Evolutionary conservation across 441 rosid genomes (phyloP).

Genomic region (Mallotus repandus): DNA sequence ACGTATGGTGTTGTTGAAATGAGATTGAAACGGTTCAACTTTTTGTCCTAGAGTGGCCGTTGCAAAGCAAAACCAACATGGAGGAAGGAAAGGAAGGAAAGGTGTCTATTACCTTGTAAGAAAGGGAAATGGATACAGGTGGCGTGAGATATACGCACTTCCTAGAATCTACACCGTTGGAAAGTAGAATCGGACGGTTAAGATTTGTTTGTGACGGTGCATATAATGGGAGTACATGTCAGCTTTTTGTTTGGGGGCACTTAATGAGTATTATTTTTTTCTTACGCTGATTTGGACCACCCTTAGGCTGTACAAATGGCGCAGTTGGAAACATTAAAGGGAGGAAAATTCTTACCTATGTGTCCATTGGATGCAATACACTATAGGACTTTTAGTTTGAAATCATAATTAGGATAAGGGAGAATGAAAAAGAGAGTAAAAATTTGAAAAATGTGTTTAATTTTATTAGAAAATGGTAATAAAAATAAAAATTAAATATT

Average conservation of each 20-base stretch:
- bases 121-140: neutral
- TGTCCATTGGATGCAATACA: no score
- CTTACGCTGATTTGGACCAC: constrained; percentile 2
- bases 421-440: no score
- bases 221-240: constrained; percentile 8
- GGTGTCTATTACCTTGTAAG: neutral
- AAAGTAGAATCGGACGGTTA: constrained; percentile 9
- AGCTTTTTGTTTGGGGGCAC: constrained; percentile 9
- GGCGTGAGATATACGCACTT: constrained; percentile 24
- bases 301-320: neutral
- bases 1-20: no score
- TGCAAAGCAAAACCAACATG: constrained; percentile 44
- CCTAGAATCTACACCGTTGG: neutral
- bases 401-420: no score
- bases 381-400: no score
- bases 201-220: neutral
- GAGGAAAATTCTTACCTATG: no score
- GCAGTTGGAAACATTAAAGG: neutral
- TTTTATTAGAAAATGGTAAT: no score
- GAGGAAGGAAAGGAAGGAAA: constrained; percentile 8
- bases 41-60: constrained; percentile 25
- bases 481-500: no score
- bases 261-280: neutral
- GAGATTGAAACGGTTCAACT: neutral
- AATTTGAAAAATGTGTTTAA: no score